These are phyloP conservation scores for Chloridella minuta DNA, from an alignment of 352 stramenopile species.

Conservation along the genomic window DNA sequence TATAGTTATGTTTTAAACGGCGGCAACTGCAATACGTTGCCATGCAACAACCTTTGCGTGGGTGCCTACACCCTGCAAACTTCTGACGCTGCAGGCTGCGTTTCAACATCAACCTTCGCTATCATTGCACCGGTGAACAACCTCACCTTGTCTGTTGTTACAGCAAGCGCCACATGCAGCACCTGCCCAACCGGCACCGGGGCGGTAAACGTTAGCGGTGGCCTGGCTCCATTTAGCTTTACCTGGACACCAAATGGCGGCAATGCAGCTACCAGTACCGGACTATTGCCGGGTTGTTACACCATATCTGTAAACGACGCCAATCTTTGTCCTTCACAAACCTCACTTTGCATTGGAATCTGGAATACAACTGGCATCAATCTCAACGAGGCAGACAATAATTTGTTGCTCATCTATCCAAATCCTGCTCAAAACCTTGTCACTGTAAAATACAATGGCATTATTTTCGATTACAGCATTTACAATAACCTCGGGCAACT, in stretches of 20 bases:
- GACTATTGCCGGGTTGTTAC: not conserved
- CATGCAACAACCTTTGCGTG: not conserved
- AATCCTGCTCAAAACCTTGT: not conserved
- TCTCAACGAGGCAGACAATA: not conserved
- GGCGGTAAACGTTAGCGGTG: not conserved
- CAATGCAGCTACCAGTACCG: not conserved
- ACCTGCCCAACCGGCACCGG: not conserved
- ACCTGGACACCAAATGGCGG: not conserved
- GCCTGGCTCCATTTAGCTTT: not conserved
- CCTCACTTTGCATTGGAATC: not conserved
- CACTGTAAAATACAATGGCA: not conserved
- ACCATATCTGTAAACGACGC: not conserved
- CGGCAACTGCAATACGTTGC: not conserved
- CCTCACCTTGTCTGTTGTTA: too few species aligned
- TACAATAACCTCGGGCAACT: not conserved
- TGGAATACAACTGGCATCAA: not conserved
- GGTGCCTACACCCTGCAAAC: not conserved
- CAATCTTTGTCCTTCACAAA: not conserved
- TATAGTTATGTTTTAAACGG: not conserved
- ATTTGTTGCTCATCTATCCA: not conserved
- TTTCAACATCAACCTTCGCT: not conserved
- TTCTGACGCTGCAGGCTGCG: not conserved
- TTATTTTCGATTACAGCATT: not conserved
- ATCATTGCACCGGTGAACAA: not conserved
- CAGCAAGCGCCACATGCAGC: not conserved